Base-by-base conservation (phyloP, 306 rosid genomes). In the Parietaria judaica region DNA sequence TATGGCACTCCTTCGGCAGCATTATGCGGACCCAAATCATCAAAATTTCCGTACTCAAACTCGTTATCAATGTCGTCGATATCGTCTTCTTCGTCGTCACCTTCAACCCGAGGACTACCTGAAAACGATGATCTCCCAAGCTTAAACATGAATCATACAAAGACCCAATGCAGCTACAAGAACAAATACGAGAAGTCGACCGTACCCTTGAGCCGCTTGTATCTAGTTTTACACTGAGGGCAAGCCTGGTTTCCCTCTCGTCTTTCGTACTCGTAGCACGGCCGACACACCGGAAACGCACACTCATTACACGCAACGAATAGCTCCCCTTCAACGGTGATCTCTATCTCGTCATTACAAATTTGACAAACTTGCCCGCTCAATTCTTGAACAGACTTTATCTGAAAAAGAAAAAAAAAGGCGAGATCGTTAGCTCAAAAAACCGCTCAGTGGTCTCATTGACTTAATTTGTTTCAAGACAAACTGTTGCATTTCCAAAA, bases 251-350 rank as follows among this genome's bases (percentile, higher is more conserved):
- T 89, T 48, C 97, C 97, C 74, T 89, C 92, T 17, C 88, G 65
- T 63, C 97, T 75, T 68, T 89, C 97, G 35, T 89, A 89, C 69
- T 89, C 95, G 17, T 84, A 89, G 73, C 97, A 89, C 51, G 86
- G 89, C 69, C 89, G 81, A 48, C 97, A 89, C 54, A 89, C 89
- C 6, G 97, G 97, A 76, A 89, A 86, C 51, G 97, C 97, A 80
- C 97, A 84, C 68, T 89, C 97, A 16, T 89, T 89, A 83, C 97
- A 86, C 17, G 97, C 97, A 78, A 89, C 97, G 75, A 89, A 84
- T 7, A 82, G 87, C 79, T 89, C 97, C 67, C 97, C 92, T 11
- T 86, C 95, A 17, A 72, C 85, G 1, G 95, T 83, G 54, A 89
- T 67, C 72, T 84, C 97, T 12, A 89, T 70, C 74, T 82, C 92